Conservation (phyloP, 1,284 basidiomycete species). For the Thecaphora thlaspeos region DNA sequence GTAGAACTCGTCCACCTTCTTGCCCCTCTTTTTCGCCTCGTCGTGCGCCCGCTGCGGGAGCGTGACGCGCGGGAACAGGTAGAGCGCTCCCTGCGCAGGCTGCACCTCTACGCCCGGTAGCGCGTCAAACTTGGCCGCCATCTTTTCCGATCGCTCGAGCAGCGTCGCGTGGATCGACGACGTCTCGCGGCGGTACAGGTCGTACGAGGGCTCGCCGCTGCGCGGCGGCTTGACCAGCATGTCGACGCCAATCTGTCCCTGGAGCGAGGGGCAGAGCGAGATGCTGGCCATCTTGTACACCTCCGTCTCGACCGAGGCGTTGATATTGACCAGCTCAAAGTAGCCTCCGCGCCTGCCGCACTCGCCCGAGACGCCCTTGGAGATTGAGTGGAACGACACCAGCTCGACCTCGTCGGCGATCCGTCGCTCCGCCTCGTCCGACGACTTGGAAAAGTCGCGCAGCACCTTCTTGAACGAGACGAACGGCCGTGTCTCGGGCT, state of each 20-base stretch:
- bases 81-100: slow-evolving; percentile 74
- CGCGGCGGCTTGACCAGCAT: slow-evolving; percentile 51
- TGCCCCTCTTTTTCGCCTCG: slow-evolving; percentile 35
- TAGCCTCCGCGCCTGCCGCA: slow-evolving; percentile 56
- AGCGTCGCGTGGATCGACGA: slow-evolving; percentile 44
- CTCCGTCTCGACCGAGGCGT: slow-evolving; percentile 48
- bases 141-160: slow-evolving; percentile 34
- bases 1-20: slow-evolving; percentile 54
- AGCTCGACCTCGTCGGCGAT: slow-evolving; percentile 51
- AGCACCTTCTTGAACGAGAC: slow-evolving; percentile 55
- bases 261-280: slow-evolving; percentile 50
- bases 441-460: slow-evolving; percentile 35
- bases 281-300: slow-evolving; percentile 55
- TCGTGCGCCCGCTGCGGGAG: slow-evolving; percentile 60
- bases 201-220: slow-evolving; percentile 43
- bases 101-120: slow-evolving; percentile 43
- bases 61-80: slow-evolving; percentile 76
- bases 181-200: slow-evolving; percentile 42
- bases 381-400: slow-evolving; percentile 54
- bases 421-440: slow-evolving; percentile 24
- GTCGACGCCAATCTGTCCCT: slow-evolving; percentile 56
- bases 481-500: slow-evolving; percentile 48
- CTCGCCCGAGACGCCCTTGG: slow-evolving; percentile 54
- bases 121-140: slow-evolving; percentile 43
- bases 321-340: slow-evolving; percentile 54